phyloP scores from a whole-genome alignment of 2,329 filamentous ascomycete genomes.

The Saccharata proteae region DNA sequence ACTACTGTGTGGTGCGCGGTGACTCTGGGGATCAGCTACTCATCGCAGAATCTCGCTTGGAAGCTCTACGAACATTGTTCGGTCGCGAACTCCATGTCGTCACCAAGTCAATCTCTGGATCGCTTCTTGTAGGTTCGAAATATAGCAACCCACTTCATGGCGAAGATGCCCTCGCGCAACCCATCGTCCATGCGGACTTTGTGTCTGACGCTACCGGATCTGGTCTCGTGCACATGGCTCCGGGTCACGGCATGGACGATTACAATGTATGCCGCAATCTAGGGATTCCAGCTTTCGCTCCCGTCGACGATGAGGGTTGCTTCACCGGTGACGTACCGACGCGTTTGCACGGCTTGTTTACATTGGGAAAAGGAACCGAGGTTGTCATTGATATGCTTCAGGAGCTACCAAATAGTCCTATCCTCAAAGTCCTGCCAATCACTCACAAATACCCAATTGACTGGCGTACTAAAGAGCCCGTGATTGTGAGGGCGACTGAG shows the following conservation, averaged over 20 bases:
- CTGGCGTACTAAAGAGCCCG: slow-evolving; percentile 88
- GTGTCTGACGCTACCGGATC: slow-evolving; percentile 85
- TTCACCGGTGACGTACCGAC: slow-evolving; percentile 76
- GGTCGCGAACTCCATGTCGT: slow-evolving; percentile 35
- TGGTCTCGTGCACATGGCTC: slow-evolving; percentile 87
- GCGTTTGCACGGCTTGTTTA: slow-evolving; percentile 61
- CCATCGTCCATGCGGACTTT: slow-evolving; percentile 73
- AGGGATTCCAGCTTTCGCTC: slow-evolving; percentile 63
- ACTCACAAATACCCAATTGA: slow-evolving; percentile 93
- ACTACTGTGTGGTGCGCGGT: slow-evolving; percentile 55
- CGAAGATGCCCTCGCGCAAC: slow-evolving; percentile 44
- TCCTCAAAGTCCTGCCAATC: slow-evolving; percentile 2
- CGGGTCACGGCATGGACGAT: slow-evolving; percentile 93
- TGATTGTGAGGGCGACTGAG: slow-evolving; percentile 82
- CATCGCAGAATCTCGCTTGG: slow-evolving; percentile 58
- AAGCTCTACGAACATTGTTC: slow-evolving; percentile 30
- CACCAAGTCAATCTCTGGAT: too few species aligned
- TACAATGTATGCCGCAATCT: slow-evolving; percentile 67
- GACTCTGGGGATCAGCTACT: slow-evolving; percentile 39
- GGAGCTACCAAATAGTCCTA: slow-evolving; percentile 8
- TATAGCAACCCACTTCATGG: slow-evolving; percentile 52
- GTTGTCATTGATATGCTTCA: slow-evolving; percentile 59
- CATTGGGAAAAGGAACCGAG: slow-evolving; percentile 56
- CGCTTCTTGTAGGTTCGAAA: too few species aligned
- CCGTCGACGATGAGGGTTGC: slow-evolving; percentile 67